These are phyloP conservation scores for Monascus purpureus DNA, from an alignment of 495 filamentous ascomycete species.

Conservation along the genomic window DNA sequence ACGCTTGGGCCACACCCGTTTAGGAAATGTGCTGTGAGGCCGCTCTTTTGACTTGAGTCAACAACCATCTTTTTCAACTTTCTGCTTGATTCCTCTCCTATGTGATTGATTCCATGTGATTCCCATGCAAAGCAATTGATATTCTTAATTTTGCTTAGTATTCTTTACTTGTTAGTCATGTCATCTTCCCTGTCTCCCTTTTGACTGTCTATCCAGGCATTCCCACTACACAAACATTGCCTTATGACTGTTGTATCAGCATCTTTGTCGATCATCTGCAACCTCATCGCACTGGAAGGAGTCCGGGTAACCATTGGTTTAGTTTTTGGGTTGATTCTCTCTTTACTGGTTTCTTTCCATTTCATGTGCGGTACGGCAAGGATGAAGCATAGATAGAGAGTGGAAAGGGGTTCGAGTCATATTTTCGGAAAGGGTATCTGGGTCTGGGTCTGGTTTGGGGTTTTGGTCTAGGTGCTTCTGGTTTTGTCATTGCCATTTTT, in stretches of 20 bases:
- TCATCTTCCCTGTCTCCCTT: no score
- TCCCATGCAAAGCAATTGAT: slow-evolving; percentile 12
- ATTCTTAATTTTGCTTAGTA: no score
- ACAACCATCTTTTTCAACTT: slow-evolving; percentile 2
- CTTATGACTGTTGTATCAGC: slow-evolving; percentile 9
- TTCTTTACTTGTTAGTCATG: no score
- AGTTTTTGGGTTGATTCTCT: slow-evolving; percentile 3
- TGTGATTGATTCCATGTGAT: slow-evolving; percentile 10
- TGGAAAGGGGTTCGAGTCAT: slow-evolving; percentile 4
- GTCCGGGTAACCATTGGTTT: slow-evolving; percentile 16
- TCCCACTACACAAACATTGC: no score
- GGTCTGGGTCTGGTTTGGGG: slow-evolving; percentile 4
- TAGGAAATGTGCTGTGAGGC: slow-evolving; percentile 8
- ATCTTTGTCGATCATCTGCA: no score
- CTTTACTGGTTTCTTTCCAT: slow-evolving; percentile 10
- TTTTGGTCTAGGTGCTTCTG: no score
- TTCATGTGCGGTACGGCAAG: slow-evolving; percentile 17
- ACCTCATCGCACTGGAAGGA: slow-evolving; percentile 21
- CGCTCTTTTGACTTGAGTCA: slow-evolving; percentile 7
- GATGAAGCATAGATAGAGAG: slow-evolving; percentile 21
- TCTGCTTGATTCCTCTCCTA: slow-evolving; percentile 10
- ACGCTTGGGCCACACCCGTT: slow-evolving; percentile 29
- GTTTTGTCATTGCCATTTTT: no score
- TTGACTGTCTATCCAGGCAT: no score
- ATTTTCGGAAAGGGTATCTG: slow-evolving; percentile 2